Evolutionary conservation across 2,329 filamentous ascomycete genomes (phyloP).

Genomic region (Botryosphaeria dothidea): DNA sequence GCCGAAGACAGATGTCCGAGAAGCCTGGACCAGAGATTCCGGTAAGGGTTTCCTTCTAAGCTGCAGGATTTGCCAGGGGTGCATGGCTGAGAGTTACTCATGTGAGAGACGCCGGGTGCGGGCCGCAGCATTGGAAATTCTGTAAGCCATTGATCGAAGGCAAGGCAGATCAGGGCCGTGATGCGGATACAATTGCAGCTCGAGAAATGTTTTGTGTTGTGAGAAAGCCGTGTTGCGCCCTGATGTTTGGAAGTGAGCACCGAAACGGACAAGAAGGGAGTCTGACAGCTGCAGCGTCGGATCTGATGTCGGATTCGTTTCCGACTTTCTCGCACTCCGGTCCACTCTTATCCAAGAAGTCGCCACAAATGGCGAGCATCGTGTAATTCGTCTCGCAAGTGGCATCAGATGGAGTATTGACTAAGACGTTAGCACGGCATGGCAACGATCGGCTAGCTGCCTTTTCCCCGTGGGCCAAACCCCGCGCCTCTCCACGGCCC

Average conservation of each 20-base stretch:
- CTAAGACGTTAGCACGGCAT: not conserved
- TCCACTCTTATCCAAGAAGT: not conserved
- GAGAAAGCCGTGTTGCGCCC: not conserved
- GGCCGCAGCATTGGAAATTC: not conserved
- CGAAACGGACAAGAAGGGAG: not conserved
- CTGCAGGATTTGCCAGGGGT: not conserved
- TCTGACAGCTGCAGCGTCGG: not conserved
- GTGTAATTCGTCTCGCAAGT: not conserved
- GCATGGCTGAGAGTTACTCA: not conserved
- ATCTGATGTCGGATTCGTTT: not conserved
- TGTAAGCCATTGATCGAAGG: not conserved
- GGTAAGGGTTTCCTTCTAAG: not conserved
- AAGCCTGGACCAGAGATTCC: not conserved
- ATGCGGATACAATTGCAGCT: not conserved
- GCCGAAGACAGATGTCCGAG: not conserved
- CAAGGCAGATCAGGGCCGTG: not conserved
- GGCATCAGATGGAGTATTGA: not conserved
- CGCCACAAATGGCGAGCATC: not conserved
- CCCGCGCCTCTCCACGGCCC: constrained; percentile 3
- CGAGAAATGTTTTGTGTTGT: not conserved
- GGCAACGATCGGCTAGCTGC: constrained; percentile 5
- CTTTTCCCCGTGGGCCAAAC: constrained; percentile 8
- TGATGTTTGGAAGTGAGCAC: not conserved
- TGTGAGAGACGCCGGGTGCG: not conserved
- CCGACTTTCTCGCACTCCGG: not conserved